Evolutionary conservation across 2,329 filamentous ascomycete genomes (phyloP), one percentile per base, ranked within the genome.

Genomic region (Fusarium torreyae): DNA sequence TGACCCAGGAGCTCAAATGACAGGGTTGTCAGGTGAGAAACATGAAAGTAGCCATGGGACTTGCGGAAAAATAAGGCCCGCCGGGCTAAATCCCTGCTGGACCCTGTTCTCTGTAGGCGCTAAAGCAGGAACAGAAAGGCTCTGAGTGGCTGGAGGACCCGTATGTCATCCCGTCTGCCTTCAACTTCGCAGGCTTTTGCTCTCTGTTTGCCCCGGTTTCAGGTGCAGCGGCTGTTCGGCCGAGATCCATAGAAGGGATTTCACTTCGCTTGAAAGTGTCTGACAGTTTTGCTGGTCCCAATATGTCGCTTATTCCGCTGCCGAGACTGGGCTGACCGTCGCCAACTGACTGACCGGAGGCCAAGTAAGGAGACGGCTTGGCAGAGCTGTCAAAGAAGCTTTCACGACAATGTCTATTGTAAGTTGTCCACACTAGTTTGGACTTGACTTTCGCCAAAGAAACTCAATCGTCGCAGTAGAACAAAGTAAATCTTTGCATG

Each of bases 121-220:
- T 70, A 71, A 70, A 57, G 68, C 68, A 71, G 68, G 68, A 65
- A 70, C 66, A 57, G 40, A 51, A 38, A 17, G 55, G n/a, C 50
- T 31, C 26, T 49, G 58, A 60, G 20, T 56, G 50, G 51, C 57
- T 43, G 15, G 24, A 26, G 10, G 28, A 31, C 28, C 39, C 11
- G 20, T n/a, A 15, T 42, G 28, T 31, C 28, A 31, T 31, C 28
- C 28, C 28, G 28, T 31, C 28, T 31, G 10, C 28, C 28, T 31
- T 31, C 10, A 22, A 14, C 22, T 42, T 14, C 40, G 14, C 44
- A 18, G 38, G 42, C 50, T 45, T 40, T 40, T 50, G 51, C 44
- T 42, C 50, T 8, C 36, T 51, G 31, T 52, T 51, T 49, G 40
- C 44, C 56, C 48, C 39, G 24, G 71, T 74, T 74, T 74, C 71